Percentiles rank a stretch among this genome's conserved stretches.
Conservation (phyloP, 2,329 filamentous ascomycete genomes). For the Pyricularia pennisetigena region DNA sequence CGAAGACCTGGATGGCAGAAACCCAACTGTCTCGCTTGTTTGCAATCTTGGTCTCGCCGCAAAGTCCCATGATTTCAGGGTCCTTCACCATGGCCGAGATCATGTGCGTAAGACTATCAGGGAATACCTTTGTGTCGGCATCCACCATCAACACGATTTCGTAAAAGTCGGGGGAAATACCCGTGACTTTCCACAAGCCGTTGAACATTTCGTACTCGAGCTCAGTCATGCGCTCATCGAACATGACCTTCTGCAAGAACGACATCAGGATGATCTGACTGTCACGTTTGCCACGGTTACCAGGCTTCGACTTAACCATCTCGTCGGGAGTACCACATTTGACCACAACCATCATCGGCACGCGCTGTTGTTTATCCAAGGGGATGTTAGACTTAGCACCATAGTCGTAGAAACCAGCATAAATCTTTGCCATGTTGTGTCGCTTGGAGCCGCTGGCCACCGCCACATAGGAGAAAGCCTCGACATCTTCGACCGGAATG, state of each 20-base stretch:
- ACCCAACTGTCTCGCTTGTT: constrained; percentile 96
- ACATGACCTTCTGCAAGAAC: constrained; percentile 99
- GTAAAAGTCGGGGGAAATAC: constrained; percentile 96
- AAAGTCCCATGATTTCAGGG: constrained; percentile 97
- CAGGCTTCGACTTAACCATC: constrained; percentile 70
- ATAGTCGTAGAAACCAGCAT: constrained; percentile 97
- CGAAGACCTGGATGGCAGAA: constrained; percentile 96
- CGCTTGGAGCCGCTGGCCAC: constrained; percentile 92
- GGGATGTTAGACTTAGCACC: constrained; percentile 72
- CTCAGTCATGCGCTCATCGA: constrained; percentile 98
- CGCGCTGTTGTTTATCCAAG: constrained; percentile 81
- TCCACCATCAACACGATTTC: constrained; percentile 98
- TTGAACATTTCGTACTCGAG: constrained; percentile 99
- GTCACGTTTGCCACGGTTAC: constrained; percentile 96
- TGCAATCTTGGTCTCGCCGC: constrained; percentile 98
- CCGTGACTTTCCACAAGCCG: constrained; percentile 95
- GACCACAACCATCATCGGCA: constrained; percentile 94
- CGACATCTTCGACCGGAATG: constrained; percentile 68
- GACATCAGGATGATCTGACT: constrained; percentile 99
- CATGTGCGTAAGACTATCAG: constrained; percentile 97
- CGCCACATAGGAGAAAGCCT: constrained; percentile 90
- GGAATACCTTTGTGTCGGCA: constrained; percentile 98
- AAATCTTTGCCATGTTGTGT: constrained; percentile 99
- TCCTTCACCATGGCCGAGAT: constrained; percentile 98
- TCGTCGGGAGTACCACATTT: constrained; percentile 94